Conservation (phyloP, 495 filamentous ascomycete genomes). For the Aspergillus coremiiformis region DNA sequence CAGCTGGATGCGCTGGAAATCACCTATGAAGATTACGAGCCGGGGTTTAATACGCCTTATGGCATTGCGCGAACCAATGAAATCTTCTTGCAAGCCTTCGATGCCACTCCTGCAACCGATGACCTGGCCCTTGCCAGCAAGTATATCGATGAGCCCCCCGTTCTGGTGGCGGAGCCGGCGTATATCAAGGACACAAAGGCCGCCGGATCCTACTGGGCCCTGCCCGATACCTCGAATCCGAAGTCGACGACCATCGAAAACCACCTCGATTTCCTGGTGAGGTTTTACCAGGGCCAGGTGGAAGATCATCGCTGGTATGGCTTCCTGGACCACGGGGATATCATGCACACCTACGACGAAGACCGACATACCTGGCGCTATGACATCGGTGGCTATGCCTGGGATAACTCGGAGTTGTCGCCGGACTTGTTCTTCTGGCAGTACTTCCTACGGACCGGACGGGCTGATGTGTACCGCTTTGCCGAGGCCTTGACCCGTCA, state of each 20-base stretch:
- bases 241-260: constrained; percentile 26
- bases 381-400: constrained; percentile 46
- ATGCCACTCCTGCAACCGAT: constrained; percentile 30
- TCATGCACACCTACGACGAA: constrained; percentile 45
- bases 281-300: constrained; percentile 40
- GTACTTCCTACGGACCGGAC: constrained; percentile 42
- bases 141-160: constrained; percentile 30
- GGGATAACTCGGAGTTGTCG: constrained; percentile 49
- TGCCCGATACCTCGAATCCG: constrained; percentile 6
- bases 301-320: constrained; percentile 43
- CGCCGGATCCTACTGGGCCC: constrained; percentile 37
- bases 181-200: constrained; percentile 37
- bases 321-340: constrained; percentile 46
- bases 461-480: constrained; percentile 39
- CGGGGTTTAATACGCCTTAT: constrained; percentile 37
- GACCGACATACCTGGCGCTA: constrained; percentile 46
- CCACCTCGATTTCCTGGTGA: constrained; percentile 37
- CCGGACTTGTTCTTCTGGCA: constrained; percentile 47
- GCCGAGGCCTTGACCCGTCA: constrained; percentile 43
- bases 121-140: constrained; percentile 23
- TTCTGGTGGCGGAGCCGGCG: constrained; percentile 27
- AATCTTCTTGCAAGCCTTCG: constrained; percentile 36
- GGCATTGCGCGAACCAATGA: constrained; percentile 43
- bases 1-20: constrained; percentile 45
- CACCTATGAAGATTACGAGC: constrained; percentile 49